Percentiles rank a stretch among this genome's conserved stretches.
phyloP scores from a whole-genome alignment of 345 rosid species.

The Citrus mangshanensis region DNA sequence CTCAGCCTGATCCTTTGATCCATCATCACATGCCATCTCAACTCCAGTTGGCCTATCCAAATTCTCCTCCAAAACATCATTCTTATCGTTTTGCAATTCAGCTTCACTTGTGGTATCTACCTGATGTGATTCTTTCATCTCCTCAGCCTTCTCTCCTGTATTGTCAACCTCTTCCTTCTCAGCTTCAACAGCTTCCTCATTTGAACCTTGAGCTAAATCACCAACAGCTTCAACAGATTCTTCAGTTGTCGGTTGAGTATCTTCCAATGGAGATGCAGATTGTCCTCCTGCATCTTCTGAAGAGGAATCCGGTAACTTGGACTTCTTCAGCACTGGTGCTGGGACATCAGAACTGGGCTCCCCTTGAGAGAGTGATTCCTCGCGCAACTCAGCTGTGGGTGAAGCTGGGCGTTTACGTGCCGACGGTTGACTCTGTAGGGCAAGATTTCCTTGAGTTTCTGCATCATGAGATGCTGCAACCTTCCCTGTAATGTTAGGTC shows the following conservation, averaged over 20 bases:
- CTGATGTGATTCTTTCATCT: constrained; percentile 41
- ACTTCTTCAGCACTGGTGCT: constrained; percentile 53
- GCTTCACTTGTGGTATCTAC: constrained; percentile 32
- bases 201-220: constrained; percentile 32
- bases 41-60: constrained; percentile 47
- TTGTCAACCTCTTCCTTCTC: constrained; percentile 66
- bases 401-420: constrained; percentile 68
- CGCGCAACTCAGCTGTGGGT: constrained; percentile 48
- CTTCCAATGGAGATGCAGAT: constrained; percentile 33
- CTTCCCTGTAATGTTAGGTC: constrained; percentile 45
- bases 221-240: constrained; percentile 43
- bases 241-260: constrained; percentile 37
- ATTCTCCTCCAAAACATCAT: constrained; percentile 39
- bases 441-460: constrained; percentile 40
- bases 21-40: constrained; percentile 42
- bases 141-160: constrained; percentile 48
- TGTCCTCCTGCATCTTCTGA: constrained; percentile 42
- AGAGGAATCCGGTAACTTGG: constrained; percentile 51
- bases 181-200: constrained; percentile 41
- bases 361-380: constrained; percentile 39
- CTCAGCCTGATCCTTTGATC: constrained; percentile 41
- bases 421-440: constrained; percentile 29
- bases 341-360: constrained; percentile 39
- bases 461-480: constrained; percentile 42
- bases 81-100: constrained; percentile 38